Percentiles rank a stretch among this genome's conserved stretches.
phyloP scores from a whole-genome alignment of 306 rosid species.

The Leucaena leucocephala region DNA sequence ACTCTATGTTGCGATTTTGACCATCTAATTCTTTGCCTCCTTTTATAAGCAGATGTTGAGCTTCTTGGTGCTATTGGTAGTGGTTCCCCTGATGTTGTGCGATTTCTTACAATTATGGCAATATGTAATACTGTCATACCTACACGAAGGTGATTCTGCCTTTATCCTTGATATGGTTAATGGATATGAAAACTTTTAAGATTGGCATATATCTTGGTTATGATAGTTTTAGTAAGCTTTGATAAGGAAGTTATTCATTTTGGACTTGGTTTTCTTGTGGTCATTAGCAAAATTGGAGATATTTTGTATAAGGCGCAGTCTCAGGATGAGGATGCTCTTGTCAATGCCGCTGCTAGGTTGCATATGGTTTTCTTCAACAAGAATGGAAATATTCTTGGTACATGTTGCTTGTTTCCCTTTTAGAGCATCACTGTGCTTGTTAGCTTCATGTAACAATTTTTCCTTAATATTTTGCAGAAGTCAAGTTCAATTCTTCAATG shows the following conservation, averaged over 20 bases:
- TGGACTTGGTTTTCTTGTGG: constrained; percentile 35
- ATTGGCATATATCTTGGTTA: constrained; percentile 6
- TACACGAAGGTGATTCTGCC: constrained; percentile 64
- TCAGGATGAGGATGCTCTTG: constrained; percentile 99
- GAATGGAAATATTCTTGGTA: constrained; percentile 77
- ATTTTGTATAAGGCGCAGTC: constrained; percentile 95
- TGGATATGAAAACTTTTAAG: constrained; percentile 8
- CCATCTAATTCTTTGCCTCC: constrained; percentile 42
- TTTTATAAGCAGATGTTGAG: constrained; percentile 69
- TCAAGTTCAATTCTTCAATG: constrained; percentile 72
- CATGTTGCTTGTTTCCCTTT: constrained; percentile 33
- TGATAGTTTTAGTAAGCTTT: constrained; percentile 23
- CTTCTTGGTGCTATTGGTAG: constrained; percentile 70
- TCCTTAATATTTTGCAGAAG: constrained; percentile 63
- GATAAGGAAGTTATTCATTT: constrained; percentile 14
- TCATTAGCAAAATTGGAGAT: constrained; percentile 80
- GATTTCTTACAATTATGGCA: constrained; percentile 88
- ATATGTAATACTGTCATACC: constrained; percentile 96
- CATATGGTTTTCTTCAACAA: constrained; percentile 85
- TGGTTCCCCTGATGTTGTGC: constrained; percentile 74
- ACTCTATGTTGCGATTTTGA: constrained; percentile 30
- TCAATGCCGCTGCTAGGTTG: constrained; percentile 82
- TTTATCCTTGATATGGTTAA: constrained; percentile 32
- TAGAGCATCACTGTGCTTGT: constrained; percentile 26
- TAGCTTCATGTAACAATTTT: constrained; percentile 31